Evolutionary conservation across 106 monocot species (phyloP), one percentile per base, ranked within the genome.

Genomic region (Xerophyta viscosa): DNA sequence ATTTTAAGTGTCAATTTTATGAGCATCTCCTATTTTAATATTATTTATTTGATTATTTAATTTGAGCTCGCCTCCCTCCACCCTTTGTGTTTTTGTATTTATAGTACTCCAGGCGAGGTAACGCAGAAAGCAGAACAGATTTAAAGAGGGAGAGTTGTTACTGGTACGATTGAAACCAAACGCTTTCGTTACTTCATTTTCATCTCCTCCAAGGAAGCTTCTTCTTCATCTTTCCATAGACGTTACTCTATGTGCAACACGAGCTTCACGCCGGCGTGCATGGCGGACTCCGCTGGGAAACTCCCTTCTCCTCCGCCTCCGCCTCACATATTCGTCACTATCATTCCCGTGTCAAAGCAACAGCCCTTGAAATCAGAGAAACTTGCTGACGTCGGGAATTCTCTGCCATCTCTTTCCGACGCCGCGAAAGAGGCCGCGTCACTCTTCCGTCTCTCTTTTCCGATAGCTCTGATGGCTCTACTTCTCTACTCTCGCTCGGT

Each of bases 401-500:
- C 29, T 18, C 30, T 52, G 0, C 52, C 52, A 13, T 52, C 52
- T 4, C 1, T 29, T 23, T 13, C n/a, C 18, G 52, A 52, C 2
- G 29, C 19, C 19, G 9, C 21, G n/a, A 33, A 18, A 1, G 54
- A 54, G 20, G 54, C 54, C 6, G 30, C 54, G 9, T 33, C 31
- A 6, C 31, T 54, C 7, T 54, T 31, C 54, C n/a, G 20, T 3
- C 54, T 54, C 20, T 54, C 54, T 6, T 54, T 36, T 9, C 54
- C 54, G 9, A 54, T 54, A 29, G 54, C 54, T 31, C 18, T 54
- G 20, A 54, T 31, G 17, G 54, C 54, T 8, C 31, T 54, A 6
- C 54, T 54, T 31, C 54, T 54, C 31, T 54, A 54, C 54, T 54
- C 54, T 10, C 54, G 54, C 20, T 54, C 54, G 6, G n/a, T 54